Conservation (phyloP, 2,329 filamentous ascomycete genomes). For the Mollisiaceae sp. region DNA sequence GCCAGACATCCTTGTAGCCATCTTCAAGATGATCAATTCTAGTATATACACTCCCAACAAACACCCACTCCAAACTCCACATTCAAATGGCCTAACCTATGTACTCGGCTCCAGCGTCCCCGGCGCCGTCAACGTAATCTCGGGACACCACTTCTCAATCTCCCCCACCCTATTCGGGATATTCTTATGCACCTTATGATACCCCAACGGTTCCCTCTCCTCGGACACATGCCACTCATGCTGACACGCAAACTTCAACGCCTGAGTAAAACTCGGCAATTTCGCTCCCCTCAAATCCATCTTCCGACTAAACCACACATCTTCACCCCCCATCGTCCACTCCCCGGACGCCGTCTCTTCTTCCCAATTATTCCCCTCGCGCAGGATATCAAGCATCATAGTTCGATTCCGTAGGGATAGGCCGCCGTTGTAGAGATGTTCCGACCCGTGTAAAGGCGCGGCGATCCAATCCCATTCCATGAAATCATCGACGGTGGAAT, state of each 20-base stretch:
- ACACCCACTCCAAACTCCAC: background rate
- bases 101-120: conserved; percentile 5
- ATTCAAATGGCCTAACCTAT: background rate
- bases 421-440: conserved; percentile 41
- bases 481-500: conserved; percentile 37
- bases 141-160: conserved; percentile 42
- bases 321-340: conserved; percentile 14
- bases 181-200: conserved; percentile 24
- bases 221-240: conserved; percentile 6
- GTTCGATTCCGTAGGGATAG: conserved; percentile 29
- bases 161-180: conserved; percentile 30
- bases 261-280: conserved; percentile 29
- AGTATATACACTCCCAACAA: too few relatives aligned
- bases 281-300: conserved; percentile 29
- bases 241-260: conserved; percentile 26
- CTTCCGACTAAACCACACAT: conserved; percentile 30
- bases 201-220: conserved; percentile 20
- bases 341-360: conserved; percentile 27
- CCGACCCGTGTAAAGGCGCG: conserved; percentile 39
- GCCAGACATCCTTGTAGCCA: too few relatives aligned
- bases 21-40: too few relatives aligned
- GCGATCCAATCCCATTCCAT: conserved; percentile 43
- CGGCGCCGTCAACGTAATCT: conserved; percentile 20
- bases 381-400: conserved; percentile 22
- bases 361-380: conserved; percentile 14